Conservation (phyloP, 139 green algal genomes). For the Chlamydomonas incerta region DNA sequence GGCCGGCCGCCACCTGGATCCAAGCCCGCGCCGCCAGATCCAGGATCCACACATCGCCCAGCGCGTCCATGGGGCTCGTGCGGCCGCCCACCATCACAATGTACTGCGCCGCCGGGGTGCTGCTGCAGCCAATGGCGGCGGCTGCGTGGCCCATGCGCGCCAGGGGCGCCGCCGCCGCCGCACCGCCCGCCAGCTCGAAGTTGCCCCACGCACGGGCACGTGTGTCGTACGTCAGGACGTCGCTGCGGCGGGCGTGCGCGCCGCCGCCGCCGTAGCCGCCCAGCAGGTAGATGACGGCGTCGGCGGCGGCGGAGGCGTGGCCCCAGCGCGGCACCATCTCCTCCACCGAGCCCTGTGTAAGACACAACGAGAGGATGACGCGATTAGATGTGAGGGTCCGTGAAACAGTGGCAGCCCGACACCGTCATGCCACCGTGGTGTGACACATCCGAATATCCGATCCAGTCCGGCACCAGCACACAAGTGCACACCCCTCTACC, state of each 20-base stretch:
- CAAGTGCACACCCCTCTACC: background rate
- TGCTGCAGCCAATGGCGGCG: conserved; percentile 25
- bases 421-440: no score
- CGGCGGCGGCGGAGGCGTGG: conserved; percentile 26
- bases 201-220: conserved; percentile 1
- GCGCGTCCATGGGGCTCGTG: conserved; percentile 49
- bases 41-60: conserved; percentile 63
- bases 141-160: conserved; percentile 46
- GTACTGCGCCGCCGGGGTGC: background rate
- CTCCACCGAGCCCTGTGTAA: background rate
- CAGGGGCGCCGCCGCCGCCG: conserved; percentile 11
- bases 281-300: conserved; percentile 47
- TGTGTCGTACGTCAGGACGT: conserved; percentile 54
- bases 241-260: conserved; percentile 52
- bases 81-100: conserved; percentile 57
- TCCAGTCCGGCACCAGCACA: background rate
- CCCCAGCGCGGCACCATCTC: conserved; percentile 56
- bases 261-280: conserved; percentile 66
- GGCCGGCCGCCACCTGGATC: background rate
- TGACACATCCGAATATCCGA: no score
- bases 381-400: no score
- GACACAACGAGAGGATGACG: no score
- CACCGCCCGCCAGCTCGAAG: background rate
- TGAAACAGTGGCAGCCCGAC: no score
- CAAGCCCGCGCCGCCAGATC: conserved; percentile 24